Evolutionary conservation across 2,329 filamentous ascomycete species (phyloP).

Genomic region (Aspergillus versicolor): DNA sequence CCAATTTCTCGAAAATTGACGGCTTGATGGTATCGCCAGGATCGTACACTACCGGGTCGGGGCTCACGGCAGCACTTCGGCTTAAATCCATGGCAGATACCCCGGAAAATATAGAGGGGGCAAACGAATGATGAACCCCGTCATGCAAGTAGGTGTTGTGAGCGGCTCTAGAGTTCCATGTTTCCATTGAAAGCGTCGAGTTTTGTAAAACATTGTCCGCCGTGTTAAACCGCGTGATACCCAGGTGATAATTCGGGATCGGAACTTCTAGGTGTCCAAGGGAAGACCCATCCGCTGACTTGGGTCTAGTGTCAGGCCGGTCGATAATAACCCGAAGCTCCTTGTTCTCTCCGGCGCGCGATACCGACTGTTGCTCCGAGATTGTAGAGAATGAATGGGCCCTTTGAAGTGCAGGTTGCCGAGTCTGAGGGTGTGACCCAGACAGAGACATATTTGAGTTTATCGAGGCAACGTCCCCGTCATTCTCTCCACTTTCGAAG

Average conservation of each 20-base stretch:
- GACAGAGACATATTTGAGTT: slow-evolving; percentile 21
- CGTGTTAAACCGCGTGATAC: slow-evolving; percentile 75
- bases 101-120: slow-evolving; percentile 38
- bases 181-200: slow-evolving; percentile 65
- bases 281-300: slow-evolving; percentile 60
- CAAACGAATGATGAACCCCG: slow-evolving; percentile 33
- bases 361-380: slow-evolving; percentile 57
- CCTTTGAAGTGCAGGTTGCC: slow-evolving; percentile 52
- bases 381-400: slow-evolving; percentile 76
- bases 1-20: slow-evolving; percentile 75
- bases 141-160: slow-evolving; percentile 27
- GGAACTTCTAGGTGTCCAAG: slow-evolving; percentile 66
- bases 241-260: slow-evolving; percentile 82
- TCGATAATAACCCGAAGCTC: slow-evolving; percentile 81
- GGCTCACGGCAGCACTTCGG: slow-evolving; percentile 32
- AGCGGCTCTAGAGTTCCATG: slow-evolving; percentile 24
- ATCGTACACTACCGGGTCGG: slow-evolving; percentile 44
- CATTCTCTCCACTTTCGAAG: slow-evolving; percentile 26
- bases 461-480: slow-evolving; percentile 25
- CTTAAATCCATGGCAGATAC: slow-evolving; percentile 33
- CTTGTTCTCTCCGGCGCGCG: slow-evolving; percentile 52
- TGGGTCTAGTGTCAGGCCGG: slow-evolving; percentile 64
- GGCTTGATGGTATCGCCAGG: slow-evolving; percentile 63
- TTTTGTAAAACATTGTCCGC: slow-evolving; percentile 76
- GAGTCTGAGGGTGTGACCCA: slow-evolving; percentile 18